Base-by-base conservation (phyloP, 2,329 filamentous ascomycete species). In the Lachnellula hyalina region DNA sequence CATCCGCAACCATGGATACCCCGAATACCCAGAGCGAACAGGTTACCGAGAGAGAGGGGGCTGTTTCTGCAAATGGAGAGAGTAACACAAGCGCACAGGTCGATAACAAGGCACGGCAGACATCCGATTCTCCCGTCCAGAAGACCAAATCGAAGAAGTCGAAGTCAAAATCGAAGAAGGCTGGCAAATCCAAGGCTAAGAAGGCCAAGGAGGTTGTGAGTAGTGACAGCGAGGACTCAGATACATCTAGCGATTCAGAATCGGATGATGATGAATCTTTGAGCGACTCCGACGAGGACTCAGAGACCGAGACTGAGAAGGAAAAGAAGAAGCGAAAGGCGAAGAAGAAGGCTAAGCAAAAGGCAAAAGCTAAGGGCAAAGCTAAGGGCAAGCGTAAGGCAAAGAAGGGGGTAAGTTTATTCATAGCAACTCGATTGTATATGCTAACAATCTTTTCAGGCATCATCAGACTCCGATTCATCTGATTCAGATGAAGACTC, bases 301-400 rank as follows among this genome's bases (percentile, higher is more conserved):
- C 61, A 9, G 65, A 68, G 32, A 65, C 63, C 2, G 66, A 68
- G 47, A 61, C 67, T 53, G 64, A 68, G 54, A 68, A 65, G 58
- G 68, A 72, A 48, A 67, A 67, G 58, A 57, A 57, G 52, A 68
- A 67, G 49, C 63, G 70, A 51, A 73, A 73, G 51, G 63, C 67
- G 21, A 67, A 66, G 54, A 65, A 57, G 52, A 74, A 71, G 62
- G 66, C 66, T 9, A 72, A 71, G 52, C 63, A 67, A 55, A 65
- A 62, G 50, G 55, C 61, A 14, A 66, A 66, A 52, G 64, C 65
- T 7, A 69, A 69, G 60, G 63, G 63, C 49, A 75, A 74, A 59
- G 59, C 64, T 4, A 75, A 73, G 64, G 71, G 69, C 42, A 76
- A 72, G 65, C 65, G 68, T 44, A 72, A 70, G 54, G 61, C 70